Percentiles rank a stretch among this genome's conserved stretches.
These are phyloP conservation scores for Alternaria gaisen DNA, from an alignment of 2,329 filamentous ascomycete genomes.

Conservation along the genomic window DNA sequence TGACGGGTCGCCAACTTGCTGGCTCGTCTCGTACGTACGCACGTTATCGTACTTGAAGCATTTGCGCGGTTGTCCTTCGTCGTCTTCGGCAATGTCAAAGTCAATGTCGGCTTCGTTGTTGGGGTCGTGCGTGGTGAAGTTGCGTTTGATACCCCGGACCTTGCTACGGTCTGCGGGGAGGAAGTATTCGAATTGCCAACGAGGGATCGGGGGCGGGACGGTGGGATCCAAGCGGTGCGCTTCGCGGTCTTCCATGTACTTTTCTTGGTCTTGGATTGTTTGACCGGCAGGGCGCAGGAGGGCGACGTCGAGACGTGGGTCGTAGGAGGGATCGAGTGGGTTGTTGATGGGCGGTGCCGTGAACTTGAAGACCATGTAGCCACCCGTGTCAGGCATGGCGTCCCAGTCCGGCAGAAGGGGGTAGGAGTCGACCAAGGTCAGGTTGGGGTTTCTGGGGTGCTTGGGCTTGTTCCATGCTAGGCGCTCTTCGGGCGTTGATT, in stretches of 20 bases:
- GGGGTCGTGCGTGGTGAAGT: slow-evolving; percentile 63
- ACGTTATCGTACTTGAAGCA: slow-evolving; percentile 65
- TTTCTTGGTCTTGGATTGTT: slow-evolving; percentile 61
- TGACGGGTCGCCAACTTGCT: slow-evolving; percentile 61
- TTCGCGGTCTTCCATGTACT: slow-evolving; percentile 58
- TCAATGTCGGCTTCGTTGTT: slow-evolving; percentile 56
- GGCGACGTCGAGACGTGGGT: slow-evolving; percentile 67
- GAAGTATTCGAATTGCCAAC: slow-evolving; percentile 69
- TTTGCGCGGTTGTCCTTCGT: slow-evolving; percentile 59
- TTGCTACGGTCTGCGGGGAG: slow-evolving; percentile 60
- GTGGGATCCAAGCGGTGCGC: slow-evolving; percentile 57
- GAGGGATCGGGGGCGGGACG: slow-evolving; percentile 60
- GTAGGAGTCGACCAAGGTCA: slow-evolving; percentile 67
- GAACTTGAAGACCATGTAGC: slow-evolving; percentile 69
- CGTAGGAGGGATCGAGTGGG: slow-evolving; percentile 58
- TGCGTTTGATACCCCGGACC: slow-evolving; percentile 63
- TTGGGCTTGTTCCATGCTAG: slow-evolving; percentile 68
- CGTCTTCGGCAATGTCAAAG: slow-evolving; percentile 48
- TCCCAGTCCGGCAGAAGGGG: slow-evolving; percentile 69
- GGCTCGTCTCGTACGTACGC: slow-evolving; percentile 68
- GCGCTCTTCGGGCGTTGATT: slow-evolving; percentile 62
- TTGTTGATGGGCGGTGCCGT: slow-evolving; percentile 65
- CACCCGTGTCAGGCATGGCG: slow-evolving; percentile 66
- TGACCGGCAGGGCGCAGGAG: slow-evolving; percentile 64
- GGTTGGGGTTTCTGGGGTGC: slow-evolving; percentile 65